Evolutionary conservation across 2,329 filamentous ascomycete genomes (phyloP), one percentile per base, ranked within the genome.

Genomic region (Fusarium bactridioides): DNA sequence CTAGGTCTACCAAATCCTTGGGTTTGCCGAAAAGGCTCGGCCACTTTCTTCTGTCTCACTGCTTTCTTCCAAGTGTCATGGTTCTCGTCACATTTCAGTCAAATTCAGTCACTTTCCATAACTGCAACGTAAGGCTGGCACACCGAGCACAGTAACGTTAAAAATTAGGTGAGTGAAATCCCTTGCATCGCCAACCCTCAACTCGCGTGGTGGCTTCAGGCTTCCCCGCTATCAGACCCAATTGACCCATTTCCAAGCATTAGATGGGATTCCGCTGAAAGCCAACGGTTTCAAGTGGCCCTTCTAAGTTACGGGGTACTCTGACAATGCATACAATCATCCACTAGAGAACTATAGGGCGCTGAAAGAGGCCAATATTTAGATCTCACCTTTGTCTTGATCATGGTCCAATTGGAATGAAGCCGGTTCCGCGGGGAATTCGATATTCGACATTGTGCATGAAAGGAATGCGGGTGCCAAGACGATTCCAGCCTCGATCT

Each of bases 401-500:
- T 33, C 23, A n/a, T 38, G n/a, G 25, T 31, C 75, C 72, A 77
- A 77, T 77, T 75, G 72, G 72, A 72, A 74, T 15, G 15, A 40
- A 64, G 53, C 63, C 67, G 64, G 44, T 38, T 59, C 70, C 63
- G 67, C 65, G 64, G 62, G 48, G 50, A 57, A 73, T 70, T 77
- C 55, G 51, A 72, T 61, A 70, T 70, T 65, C 45, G 60, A 68
- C 63, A 63, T 64, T 65, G 67, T 74, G 62, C 64, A 70, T 67
- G 61, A 67, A 66, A 64, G 70, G 61, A 64, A 69, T 66, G 65
- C 38, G 62, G 67, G 54, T 64, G 64, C 68, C 58, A 56, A 45
- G 38, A 56, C n/a, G 35, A 25, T 63, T 54, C 59, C 65, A 72
- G 66, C 57, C 59, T 55, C 57, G 45, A 71, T 61, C 61, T 45